Evolutionary conservation across 441 rosid species (phyloP).

Genomic region (Bruguiera hainesii): DNA sequence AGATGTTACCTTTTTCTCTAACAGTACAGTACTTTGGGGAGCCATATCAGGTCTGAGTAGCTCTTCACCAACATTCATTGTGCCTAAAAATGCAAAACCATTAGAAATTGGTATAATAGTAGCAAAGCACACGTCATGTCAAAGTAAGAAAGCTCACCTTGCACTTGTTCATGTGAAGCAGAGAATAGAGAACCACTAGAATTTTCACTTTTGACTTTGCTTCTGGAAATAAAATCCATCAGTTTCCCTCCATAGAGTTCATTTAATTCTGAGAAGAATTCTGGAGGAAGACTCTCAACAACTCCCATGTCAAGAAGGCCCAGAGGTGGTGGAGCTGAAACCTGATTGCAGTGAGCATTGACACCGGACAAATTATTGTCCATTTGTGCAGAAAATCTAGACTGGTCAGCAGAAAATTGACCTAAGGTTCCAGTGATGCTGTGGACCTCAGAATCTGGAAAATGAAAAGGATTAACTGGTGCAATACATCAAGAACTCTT

Average conservation of each 20-base stretch:
- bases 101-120: constrained; percentile 17
- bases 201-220: constrained; percentile 37
- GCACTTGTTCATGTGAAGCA: constrained; percentile 22
- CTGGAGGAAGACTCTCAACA: constrained; percentile 80
- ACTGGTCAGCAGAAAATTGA: constrained; percentile 24
- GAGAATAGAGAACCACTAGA: constrained; percentile 22
- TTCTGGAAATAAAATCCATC: constrained; percentile 48
- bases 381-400: constrained; percentile 32
- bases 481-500: background rate
- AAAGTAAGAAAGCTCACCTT: constrained; percentile 35
- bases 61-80: constrained; percentile 18
- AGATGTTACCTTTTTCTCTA: constrained; percentile 39
- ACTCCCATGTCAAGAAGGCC: constrained; percentile 78
- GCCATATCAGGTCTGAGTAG: constrained; percentile 25
- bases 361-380: constrained; percentile 26
- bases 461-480: constrained; percentile 18
- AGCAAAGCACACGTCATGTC: constrained; percentile 1
- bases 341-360: constrained; percentile 30
- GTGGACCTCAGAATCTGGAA: constrained; percentile 41
- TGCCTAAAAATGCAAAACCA: constrained; percentile 24
- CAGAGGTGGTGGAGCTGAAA: constrained; percentile 55
- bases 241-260: constrained; percentile 77
- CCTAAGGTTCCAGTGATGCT: constrained; percentile 30
- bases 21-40: constrained; percentile 16
- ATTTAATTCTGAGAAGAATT: constrained; percentile 77